A percentile compares a stretch with the other conserved stretches of the same genome.
Evolutionary conservation across 192 early-diverging fungal species (phyloP).

Genomic region (Coemansia sp.): DNA sequence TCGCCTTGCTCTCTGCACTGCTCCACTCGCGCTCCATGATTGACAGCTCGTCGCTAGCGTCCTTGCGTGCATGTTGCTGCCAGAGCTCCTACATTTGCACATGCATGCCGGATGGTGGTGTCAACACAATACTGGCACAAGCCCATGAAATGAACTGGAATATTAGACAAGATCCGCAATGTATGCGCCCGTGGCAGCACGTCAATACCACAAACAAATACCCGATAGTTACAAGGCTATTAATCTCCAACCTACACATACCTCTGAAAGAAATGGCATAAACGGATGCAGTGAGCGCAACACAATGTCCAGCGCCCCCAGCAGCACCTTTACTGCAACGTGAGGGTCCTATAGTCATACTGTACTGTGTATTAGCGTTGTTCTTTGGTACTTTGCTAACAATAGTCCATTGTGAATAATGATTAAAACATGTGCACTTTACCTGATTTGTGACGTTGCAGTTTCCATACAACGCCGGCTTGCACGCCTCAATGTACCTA

Average conservation of each 20-base stretch:
- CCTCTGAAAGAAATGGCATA: conserved; percentile 98
- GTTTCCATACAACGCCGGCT: conserved; percentile 71
- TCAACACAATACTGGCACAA: background rate
- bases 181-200: background rate
- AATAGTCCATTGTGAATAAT: too few relatives aligned
- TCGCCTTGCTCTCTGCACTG: background rate
- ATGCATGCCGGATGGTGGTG: background rate
- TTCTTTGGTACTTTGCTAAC: background rate
- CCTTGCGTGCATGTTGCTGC: conserved; percentile 39
- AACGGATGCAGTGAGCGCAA: conserved; percentile 89
- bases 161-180: background rate
- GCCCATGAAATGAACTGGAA: background rate
- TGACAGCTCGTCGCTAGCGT: conserved; percentile 25
- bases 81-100: conserved; percentile 50
- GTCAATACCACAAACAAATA: background rate
- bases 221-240: background rate
- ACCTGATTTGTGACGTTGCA: conserved; percentile 55
- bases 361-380: background rate
- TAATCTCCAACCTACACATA: conserved; percentile 8
- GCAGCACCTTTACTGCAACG: conserved; percentile 33
- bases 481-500: conserved; percentile 87
- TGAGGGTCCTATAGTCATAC: conserved; percentile 31
- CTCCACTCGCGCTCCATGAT: conserved; percentile 49
- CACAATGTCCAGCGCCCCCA: conserved; percentile 48
- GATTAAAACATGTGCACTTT: conserved; percentile 15